Percentiles rank a stretch among this genome's conserved stretches.
phyloP scores from a whole-genome alignment of 2,329 filamentous ascomycete species.

The Colletotrichum salicis region DNA sequence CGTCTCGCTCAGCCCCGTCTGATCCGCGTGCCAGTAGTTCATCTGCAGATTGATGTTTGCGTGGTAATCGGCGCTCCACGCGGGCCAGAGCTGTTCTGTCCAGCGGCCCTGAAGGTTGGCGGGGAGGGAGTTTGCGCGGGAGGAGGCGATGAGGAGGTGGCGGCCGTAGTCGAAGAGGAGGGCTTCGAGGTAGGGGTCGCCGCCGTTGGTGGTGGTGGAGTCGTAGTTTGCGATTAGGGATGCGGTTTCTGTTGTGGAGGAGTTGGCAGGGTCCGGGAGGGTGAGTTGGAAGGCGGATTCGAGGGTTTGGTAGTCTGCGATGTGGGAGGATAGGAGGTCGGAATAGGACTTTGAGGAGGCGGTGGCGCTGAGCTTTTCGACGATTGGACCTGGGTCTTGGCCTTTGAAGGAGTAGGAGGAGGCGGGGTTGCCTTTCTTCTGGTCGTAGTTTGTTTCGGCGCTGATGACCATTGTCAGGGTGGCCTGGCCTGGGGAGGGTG shows the following conservation, averaged over 20 bases:
- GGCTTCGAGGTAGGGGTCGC: conserved; percentile 63
- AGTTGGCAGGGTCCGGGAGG: conserved; percentile 56
- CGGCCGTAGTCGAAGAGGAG: conserved; percentile 64
- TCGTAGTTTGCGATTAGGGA: conserved; percentile 47
- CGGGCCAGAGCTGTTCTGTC: conserved; percentile 54
- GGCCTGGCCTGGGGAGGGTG: conserved; percentile 37
- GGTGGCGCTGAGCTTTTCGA: conserved; percentile 46
- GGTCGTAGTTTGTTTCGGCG: conserved; percentile 61
- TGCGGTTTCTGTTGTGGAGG: conserved; percentile 52
- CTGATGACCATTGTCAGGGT: conserved; percentile 54
- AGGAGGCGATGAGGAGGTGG: conserved; percentile 66
- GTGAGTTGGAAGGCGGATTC: conserved; percentile 52
- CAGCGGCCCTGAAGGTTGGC: conserved; percentile 68
- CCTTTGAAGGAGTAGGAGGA: conserved; percentile 60
- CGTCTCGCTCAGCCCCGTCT: conserved; percentile 59
- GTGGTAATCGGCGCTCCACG: conserved; percentile 65
- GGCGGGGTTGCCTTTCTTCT: conserved; percentile 56
- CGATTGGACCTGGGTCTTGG: conserved; percentile 51
- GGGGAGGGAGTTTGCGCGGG: conserved; percentile 61
- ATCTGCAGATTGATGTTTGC: conserved; percentile 70
- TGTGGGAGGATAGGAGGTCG: conserved; percentile 47
- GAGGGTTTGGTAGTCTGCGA: conserved; percentile 54
- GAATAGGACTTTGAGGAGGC: conserved; percentile 47
- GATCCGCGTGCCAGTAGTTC: conserved; percentile 68
- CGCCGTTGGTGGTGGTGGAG: conserved; percentile 50